Conservation (phyloP, 1,139 yeast species). For the Diutina pseudorugosa region DNA sequence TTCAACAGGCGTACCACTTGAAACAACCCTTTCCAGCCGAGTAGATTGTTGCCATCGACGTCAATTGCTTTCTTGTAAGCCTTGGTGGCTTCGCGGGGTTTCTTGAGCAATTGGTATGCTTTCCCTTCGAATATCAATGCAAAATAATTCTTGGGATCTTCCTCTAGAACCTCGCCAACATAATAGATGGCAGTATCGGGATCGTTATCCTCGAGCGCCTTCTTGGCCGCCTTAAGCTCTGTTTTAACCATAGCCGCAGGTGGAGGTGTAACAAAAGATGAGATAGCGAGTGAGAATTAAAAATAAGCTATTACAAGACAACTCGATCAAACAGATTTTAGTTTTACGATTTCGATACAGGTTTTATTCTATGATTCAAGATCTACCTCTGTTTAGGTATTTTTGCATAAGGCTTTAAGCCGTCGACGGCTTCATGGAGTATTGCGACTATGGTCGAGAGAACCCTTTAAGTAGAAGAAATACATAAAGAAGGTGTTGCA, state of each 20-base stretch:
- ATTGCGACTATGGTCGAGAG: too few relatives aligned
- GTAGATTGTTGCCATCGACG: constrained; percentile 39
- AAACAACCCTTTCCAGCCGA: constrained; percentile 78
- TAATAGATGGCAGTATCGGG: constrained; percentile 45
- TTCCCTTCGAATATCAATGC: constrained; percentile 59
- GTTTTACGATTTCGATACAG: too few relatives aligned
- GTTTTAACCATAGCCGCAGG: constrained; percentile 17
- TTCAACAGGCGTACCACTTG: constrained; percentile 14
- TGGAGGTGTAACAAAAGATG: not conserved
- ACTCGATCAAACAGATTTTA: too few relatives aligned
- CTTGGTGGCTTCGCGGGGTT: constrained; percentile 29
- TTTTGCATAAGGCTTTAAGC: too few relatives aligned
- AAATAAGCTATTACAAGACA: not conserved
- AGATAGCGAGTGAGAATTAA: not conserved
- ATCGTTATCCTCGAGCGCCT: constrained; percentile 43
- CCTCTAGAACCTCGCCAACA: constrained; percentile 37
- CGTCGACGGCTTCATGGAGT: too few relatives aligned
- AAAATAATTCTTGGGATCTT: constrained; percentile 47
- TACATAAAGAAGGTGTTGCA: too few relatives aligned
- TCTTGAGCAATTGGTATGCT: constrained; percentile 32
- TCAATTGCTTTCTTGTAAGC: constrained; percentile 46
- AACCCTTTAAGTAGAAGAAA: too few relatives aligned
- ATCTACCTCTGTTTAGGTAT: too few relatives aligned
- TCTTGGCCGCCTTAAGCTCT: constrained; percentile 46
- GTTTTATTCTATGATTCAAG: too few relatives aligned